Base-by-base conservation (phyloP, 768 basidiomycete species). In the Rhodosporidiobolus odoratus region DNA sequence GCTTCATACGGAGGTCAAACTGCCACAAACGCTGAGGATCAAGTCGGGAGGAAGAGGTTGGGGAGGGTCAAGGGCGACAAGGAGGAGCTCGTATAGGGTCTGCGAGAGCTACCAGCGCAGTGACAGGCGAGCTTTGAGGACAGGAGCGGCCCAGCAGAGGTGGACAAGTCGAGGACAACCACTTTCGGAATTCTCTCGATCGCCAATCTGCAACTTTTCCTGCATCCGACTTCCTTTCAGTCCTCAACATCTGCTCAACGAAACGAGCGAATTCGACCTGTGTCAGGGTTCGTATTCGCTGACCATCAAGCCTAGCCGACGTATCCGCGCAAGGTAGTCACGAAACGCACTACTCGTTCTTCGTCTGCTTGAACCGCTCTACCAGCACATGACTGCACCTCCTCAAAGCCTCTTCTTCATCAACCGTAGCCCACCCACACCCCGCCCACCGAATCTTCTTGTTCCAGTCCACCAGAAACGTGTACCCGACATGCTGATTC, bases 371-470 rank as follows among this genome's bases (percentile, higher is more conserved):
- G 54, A 70, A 69, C 41, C 80, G 65, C 37, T 75, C 69, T 66
- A 81, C 75, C 54, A 81, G 65, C 1, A 81, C 80, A 27, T 78
- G 78, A 47, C 78, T 76, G 30, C 78, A 79, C 48, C 81, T 86
- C 78, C 88, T 83, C 63, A 96, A 80, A 19, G 86, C 84, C 65
- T 85, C 81, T 4, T 84, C 82, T 79, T 97, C 94, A 69, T 90
- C 87, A 5, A 79, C 77, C 68, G 85, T 88, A 0, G 93, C 90
- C 75, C 91, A 89, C 12, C 89, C 92, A 74, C 92, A 90, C 16
- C 86, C 95, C 1, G 89, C 94, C 95, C 95, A 98, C 27, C 95
- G 85, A 57, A 98, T 85, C 79, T 87, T 90, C 69, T 87, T 78
- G 68, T 90, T 86, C 79, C 88, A 85, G 77, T 98, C 95, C 35